These are phyloP conservation scores for Nitzschia inconspicua DNA, from an alignment of 108 stramenopile species.

Conservation along the genomic window DNA sequence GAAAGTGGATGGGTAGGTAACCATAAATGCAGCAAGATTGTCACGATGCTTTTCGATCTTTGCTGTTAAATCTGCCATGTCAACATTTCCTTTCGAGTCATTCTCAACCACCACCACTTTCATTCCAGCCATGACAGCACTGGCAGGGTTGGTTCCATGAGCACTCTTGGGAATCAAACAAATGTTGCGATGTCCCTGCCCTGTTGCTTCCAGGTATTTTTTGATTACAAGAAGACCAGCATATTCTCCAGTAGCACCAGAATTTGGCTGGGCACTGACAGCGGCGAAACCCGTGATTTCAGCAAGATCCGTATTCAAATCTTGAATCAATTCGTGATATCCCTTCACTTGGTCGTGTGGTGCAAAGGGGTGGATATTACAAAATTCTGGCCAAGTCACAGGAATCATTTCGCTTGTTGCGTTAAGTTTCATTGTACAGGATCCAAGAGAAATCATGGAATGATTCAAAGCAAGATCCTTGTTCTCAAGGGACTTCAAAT, in stretches of 20 bases:
- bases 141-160: conserved; percentile 99
- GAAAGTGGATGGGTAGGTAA: conserved; percentile 98
- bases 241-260: conserved; percentile 97
- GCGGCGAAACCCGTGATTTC: conserved; percentile 99
- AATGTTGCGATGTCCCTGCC: conserved; percentile 91
- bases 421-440: conserved; percentile 99
- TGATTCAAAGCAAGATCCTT: conserved; percentile 96
- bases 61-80: conserved; percentile 83
- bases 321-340: conserved; percentile 92
- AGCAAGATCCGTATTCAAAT: conserved; percentile 91
- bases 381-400: conserved; percentile 97
- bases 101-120: conserved; percentile 96
- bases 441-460: conserved; percentile 99
- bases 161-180: conserved; percentile 99
- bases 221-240: conserved; percentile 94
- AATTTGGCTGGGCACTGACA: conserved; percentile 98
- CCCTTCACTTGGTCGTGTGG: conserved; percentile 91
- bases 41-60: conserved; percentile 93
- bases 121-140: conserved; percentile 95
- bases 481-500: conserved; percentile 94
- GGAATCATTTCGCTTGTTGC: conserved; percentile 98
- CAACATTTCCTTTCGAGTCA: conserved; percentile 92
- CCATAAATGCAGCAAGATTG: conserved; percentile 96
- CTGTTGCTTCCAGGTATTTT: conserved; percentile 77
- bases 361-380: conserved; percentile 97